Conservation (phyloP, 176 grass and related monocot genomes). For the Rhynchospora tenuis region DNA sequence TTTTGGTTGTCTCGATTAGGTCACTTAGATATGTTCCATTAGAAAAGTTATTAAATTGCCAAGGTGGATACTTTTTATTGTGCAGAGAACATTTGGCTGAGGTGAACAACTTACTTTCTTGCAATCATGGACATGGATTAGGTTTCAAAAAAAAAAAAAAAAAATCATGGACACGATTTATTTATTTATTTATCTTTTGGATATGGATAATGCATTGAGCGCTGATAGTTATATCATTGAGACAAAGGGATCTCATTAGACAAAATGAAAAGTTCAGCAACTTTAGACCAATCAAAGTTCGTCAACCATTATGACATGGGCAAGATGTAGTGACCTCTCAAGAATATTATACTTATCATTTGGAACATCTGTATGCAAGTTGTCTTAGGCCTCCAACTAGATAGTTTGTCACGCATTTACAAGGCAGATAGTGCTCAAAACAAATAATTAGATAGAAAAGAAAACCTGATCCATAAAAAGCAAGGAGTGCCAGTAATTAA, state of each 20-base stretch:
- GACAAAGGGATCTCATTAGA: neutral
- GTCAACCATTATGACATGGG: neutral
- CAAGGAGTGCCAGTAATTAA: conserved; percentile 88
- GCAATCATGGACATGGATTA: neutral
- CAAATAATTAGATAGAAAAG: neutral
- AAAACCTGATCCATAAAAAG: conserved; percentile 95
- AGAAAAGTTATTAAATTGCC: neutral
- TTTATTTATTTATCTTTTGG: neutral
- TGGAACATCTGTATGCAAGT: neutral
- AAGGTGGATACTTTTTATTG: neutral
- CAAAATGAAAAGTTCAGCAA: neutral
- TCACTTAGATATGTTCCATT: neutral
- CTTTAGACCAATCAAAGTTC: neutral
- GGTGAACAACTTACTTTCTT: neutral
- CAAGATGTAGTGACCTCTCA: neutral
- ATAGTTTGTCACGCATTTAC: neutral
- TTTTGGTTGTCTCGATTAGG: neutral
- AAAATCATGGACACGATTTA: no score
- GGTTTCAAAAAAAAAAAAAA: no score
- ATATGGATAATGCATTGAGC: neutral
- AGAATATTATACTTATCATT: neutral
- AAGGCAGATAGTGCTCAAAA: neutral
- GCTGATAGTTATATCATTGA: neutral
- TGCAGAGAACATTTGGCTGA: neutral
- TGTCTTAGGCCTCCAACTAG: conserved; percentile 4